Base-by-base conservation (phyloP, 2,329 filamentous ascomycete species). In the Monascus ruber region DNA sequence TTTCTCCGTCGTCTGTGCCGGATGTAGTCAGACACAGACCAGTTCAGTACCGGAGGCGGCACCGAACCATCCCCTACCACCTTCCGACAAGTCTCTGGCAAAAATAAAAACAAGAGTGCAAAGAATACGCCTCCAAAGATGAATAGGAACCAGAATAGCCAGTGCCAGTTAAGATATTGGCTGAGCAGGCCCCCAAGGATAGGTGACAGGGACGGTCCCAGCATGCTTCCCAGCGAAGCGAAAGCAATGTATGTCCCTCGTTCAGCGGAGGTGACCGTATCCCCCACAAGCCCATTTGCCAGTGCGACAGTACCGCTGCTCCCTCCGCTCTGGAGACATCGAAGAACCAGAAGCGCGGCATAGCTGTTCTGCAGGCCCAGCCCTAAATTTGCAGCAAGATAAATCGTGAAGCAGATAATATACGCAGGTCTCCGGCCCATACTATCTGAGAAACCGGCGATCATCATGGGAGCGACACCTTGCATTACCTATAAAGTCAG, bases 201-300 rank as follows among this genome's bases (percentile, higher is more conserved):
- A 0, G 80, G 79, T 0, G 73, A 63, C 1, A 82, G 52, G 3
- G 65, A 54, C 1, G 66, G 65, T 0, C 63, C 68, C 5, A 67
- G 42, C 39, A 80, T 75, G 40, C 73, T 64, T 27, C 72, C 76
- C 3, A 69, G 69, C 31, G 70, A 73, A 10, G 78, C 73, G 40
- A 77, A 72, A 36, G 74, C 80, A 67, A 86, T 79, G 53, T 83
- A 86, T 39, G 72, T 74, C 6, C 83, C 85, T 51, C 81, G 68
- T 58, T 87, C 80, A 0, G 74, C 69, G 36, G 73, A 77, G 1
- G 79, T 76, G 0, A 78, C 70, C 9, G 85, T 72, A 49, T 87
- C 83, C 1, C 80, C 78, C n/a, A 87, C 74, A 10, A 86, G 75
- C 4, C 79, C 83, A 44, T 75, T 83, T 0, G 76, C 77, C 2